A percentile compares a stretch with the other conserved stretches of the same genome.
phyloP scores from a whole-genome alignment of 2,329 filamentous ascomycete species.

The Colletotrichum eleusines region DNA sequence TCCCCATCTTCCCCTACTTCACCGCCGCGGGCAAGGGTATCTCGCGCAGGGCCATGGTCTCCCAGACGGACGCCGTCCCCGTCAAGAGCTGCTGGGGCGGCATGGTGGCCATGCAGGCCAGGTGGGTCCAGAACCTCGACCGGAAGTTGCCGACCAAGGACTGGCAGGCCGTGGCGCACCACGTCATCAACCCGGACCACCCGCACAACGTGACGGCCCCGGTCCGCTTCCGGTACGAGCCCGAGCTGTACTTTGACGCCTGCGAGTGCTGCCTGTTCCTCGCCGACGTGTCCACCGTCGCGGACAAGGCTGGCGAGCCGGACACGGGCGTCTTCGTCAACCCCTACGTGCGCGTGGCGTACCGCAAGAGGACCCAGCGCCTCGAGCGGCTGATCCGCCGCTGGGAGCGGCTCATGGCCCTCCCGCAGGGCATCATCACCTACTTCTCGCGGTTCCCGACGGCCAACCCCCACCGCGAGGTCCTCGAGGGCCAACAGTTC shows the following conservation, averaged over 20 bases:
- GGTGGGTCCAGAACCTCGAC: constrained; percentile 64
- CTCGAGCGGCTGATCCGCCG: constrained; percentile 62
- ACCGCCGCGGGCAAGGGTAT: constrained; percentile 62
- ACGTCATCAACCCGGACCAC: constrained; percentile 51
- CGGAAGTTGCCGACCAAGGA: constrained; percentile 48
- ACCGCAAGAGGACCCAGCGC: constrained; percentile 55
- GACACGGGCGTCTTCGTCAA: constrained; percentile 75
- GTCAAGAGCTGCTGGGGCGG: constrained; percentile 84
- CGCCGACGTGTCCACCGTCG: constrained; percentile 58
- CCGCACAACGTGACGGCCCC: constrained; percentile 45
- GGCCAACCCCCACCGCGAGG: constrained; percentile 70
- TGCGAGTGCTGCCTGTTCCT: constrained; percentile 74
- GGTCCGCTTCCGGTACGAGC: constrained; percentile 59
- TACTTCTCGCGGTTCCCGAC: constrained; percentile 67
- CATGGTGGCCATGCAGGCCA: constrained; percentile 76
- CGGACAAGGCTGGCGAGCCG: constrained; percentile 46
- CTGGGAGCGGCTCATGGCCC: constrained; percentile 73
- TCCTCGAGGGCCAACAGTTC: constrained; percentile 68
- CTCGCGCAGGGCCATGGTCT: constrained; percentile 73
- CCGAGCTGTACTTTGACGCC: constrained; percentile 71
- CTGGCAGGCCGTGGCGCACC: constrained; percentile 46
- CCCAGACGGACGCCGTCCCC: constrained; percentile 72
- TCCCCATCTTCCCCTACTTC: constrained; percentile 78
- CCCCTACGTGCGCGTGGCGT: constrained; percentile 79
- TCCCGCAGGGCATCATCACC: constrained; percentile 70